A percentile compares a stretch with the other conserved stretches of the same genome.
Evolutionary conservation across 179 eudicot species (phyloP).

Genomic region (Spinacia oleracea): DNA sequence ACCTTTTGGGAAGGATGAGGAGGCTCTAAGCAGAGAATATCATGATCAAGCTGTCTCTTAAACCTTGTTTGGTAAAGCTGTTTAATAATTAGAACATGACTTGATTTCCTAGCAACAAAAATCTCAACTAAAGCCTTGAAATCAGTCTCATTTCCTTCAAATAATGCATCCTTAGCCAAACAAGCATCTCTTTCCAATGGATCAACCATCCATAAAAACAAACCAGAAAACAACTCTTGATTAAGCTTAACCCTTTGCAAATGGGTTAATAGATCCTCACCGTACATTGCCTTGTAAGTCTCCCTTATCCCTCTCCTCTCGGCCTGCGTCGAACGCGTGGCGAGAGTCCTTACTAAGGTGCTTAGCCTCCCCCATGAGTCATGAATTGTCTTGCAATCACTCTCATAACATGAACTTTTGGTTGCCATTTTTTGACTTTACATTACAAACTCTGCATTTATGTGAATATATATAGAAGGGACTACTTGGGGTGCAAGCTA

Average conservation of each 20-base stretch:
- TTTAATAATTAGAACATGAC: slow-evolving; percentile 56
- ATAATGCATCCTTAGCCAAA: slow-evolving; percentile 58
- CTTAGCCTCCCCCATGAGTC: slow-evolving; percentile 34
- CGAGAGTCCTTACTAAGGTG: slow-evolving; percentile 35
- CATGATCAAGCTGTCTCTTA: slow-evolving; percentile 56
- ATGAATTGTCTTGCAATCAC: slow-evolving; percentile 54
- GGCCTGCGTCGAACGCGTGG: slow-evolving; percentile 18
- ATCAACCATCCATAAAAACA: slow-evolving; percentile 53
- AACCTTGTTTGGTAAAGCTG: slow-evolving; percentile 57
- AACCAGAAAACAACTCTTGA: slow-evolving; percentile 15
- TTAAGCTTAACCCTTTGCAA: slow-evolving; percentile 26
- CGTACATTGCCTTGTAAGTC: slow-evolving; percentile 52
- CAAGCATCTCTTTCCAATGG: slow-evolving; percentile 58
- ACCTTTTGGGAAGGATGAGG: slow-evolving; percentile 74
- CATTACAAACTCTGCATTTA: not conserved
- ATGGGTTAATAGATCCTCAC: slow-evolving; percentile 42
- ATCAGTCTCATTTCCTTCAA: slow-evolving; percentile 38
- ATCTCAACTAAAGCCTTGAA: slow-evolving; percentile 57
- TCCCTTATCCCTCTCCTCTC: slow-evolving; percentile 46
- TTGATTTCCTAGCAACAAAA: slow-evolving; percentile 66
- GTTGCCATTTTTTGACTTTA: slow-evolving; percentile 6
- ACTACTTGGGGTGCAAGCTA: slow-evolving; percentile 41
- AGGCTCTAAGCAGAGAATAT: slow-evolving; percentile 59
- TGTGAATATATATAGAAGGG: slow-evolving; percentile 1
- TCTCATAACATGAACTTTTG: slow-evolving; percentile 34